phyloP scores from a whole-genome alignment of 495 filamentous ascomycete genomes.

The Talaromyces thailandensis region DNA sequence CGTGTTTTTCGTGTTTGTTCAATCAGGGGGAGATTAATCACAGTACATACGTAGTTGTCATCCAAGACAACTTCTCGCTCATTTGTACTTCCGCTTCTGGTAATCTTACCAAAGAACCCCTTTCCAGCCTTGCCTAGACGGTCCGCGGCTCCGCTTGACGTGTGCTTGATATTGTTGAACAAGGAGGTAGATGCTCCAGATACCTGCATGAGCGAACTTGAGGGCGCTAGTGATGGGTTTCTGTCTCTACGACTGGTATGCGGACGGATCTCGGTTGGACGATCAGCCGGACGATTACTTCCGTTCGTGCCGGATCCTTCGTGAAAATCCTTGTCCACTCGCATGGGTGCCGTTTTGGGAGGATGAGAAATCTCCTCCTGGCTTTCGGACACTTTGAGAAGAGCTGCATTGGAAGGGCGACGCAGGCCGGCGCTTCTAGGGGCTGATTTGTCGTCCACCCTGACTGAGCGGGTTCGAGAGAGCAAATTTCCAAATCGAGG shows the following conservation, averaged over 20 bases:
- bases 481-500: slow-evolving; percentile 49
- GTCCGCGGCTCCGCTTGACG: slow-evolving; percentile 62
- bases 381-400: slow-evolving; percentile 32
- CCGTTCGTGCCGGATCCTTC: slow-evolving; percentile 53
- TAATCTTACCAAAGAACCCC: slow-evolving; percentile 66
- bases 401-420: slow-evolving; percentile 32
- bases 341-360: slow-evolving; percentile 51
- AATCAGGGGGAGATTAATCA: slow-evolving; percentile 72
- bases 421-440: slow-evolving; percentile 21
- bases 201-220: slow-evolving; percentile 52
- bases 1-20: slow-evolving; percentile 79
- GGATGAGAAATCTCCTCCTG: slow-evolving; percentile 18
- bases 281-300: slow-evolving; percentile 57
- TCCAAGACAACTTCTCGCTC: slow-evolving; percentile 63
- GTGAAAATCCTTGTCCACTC: slow-evolving; percentile 51
- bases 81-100: slow-evolving; percentile 59
- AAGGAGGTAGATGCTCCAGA: slow-evolving; percentile 54
- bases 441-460: slow-evolving; percentile 36
- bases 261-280: slow-evolving; percentile 27
- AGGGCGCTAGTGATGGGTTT: slow-evolving; percentile 41
- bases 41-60: slow-evolving; percentile 64
- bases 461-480: slow-evolving; percentile 59
- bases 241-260: slow-evolving; percentile 34
- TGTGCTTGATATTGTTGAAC: slow-evolving; percentile 63
- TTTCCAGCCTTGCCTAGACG: slow-evolving; percentile 66